Conservation (phyloP, 75 land plant genomes). For the Pinus taeda region DNA sequence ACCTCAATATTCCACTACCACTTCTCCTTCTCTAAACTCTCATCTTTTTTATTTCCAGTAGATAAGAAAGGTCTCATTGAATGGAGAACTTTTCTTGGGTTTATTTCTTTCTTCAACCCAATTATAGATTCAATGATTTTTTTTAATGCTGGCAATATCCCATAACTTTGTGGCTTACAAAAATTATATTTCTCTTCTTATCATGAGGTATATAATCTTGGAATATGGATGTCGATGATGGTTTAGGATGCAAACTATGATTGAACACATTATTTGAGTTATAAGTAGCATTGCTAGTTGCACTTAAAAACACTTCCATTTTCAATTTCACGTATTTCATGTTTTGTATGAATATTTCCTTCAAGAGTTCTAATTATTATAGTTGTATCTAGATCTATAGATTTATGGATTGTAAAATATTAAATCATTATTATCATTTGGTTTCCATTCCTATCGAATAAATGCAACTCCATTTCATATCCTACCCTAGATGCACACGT, state of each 20-base stretch:
- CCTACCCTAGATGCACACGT: conserved; percentile 97
- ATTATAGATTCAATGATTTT: conserved; percentile 38
- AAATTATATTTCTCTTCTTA: conserved; percentile 23
- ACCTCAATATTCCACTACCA: conserved; percentile 94
- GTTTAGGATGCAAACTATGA: conserved; percentile 37
- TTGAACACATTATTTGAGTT: conserved; percentile 7
- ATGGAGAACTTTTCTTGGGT: conserved; percentile 29
- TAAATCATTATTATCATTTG: too few species aligned
- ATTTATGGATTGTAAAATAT: too few species aligned
- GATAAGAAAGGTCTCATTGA: conserved; percentile 49
- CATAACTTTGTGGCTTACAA: conserved; percentile 56
- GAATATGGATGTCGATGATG: conserved; percentile 74
- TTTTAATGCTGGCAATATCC: conserved; percentile 61
- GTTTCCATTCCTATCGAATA: too few species aligned
- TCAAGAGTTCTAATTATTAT: conserved; percentile 64
- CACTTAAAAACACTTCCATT: conserved; percentile 38
- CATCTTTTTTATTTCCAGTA: conserved; percentile 51
- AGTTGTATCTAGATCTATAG: conserved; percentile 76
- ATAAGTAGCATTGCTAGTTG: conserved; percentile 11
- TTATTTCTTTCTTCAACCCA: conserved; percentile 21
- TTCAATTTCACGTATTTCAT: conserved; percentile 26
- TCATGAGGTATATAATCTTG: conserved; percentile 31
- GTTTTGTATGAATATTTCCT: conserved; percentile 53
- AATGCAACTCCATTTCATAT: conserved; percentile 82
- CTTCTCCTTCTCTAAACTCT: conserved; percentile 94